Percentiles rank a stretch among this genome's conserved stretches.
phyloP scores from a whole-genome alignment of 2,329 filamentous ascomycete species.

The Nothophoma quercina region DNA sequence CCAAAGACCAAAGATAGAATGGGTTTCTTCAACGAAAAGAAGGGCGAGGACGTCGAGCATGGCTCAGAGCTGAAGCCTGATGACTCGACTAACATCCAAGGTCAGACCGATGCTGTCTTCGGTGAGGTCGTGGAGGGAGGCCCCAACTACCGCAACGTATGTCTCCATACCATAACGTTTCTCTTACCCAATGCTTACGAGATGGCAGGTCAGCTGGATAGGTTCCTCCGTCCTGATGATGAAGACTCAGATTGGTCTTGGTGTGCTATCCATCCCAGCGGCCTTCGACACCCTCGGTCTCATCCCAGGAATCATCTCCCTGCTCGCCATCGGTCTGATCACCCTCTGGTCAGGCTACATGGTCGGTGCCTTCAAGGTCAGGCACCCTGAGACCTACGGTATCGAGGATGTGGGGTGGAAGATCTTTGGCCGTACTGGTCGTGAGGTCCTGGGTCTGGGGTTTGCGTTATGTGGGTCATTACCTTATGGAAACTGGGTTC shows the following conservation, averaged over 20 bases:
- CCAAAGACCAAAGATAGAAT: neutral
- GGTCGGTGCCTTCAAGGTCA: slow-evolving; percentile 59
- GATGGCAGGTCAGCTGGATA: slow-evolving; percentile 25
- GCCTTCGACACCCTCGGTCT: slow-evolving; percentile 56
- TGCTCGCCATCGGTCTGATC: slow-evolving; percentile 51
- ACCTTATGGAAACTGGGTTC: slow-evolving; percentile 45
- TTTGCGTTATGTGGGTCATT: slow-evolving; percentile 45
- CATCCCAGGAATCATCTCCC: slow-evolving; percentile 56
- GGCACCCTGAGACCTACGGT: slow-evolving; percentile 62
- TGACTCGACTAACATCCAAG: slow-evolving; percentile 10
- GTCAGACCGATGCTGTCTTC: slow-evolving; percentile 20
- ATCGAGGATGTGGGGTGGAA: slow-evolving; percentile 64
- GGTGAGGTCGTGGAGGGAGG: slow-evolving; percentile 22
- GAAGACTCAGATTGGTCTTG: slow-evolving; percentile 37
- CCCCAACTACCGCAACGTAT: slow-evolving; percentile 20
- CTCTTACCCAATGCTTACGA: neutral
- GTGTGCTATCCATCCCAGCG: slow-evolving; percentile 56
- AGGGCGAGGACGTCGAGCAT: slow-evolving; percentile 10
- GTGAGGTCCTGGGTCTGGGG: slow-evolving; percentile 52
- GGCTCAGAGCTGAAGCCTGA: slow-evolving; percentile 14
- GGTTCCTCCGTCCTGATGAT: slow-evolving; percentile 31
- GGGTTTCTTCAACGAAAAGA: slow-evolving; percentile 13
- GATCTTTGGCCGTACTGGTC: slow-evolving; percentile 60
- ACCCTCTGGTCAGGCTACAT: slow-evolving; percentile 59
- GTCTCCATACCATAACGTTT: neutral